phyloP scores from a whole-genome alignment of 257 asterid species.

The Paulownia fortunei region DNA sequence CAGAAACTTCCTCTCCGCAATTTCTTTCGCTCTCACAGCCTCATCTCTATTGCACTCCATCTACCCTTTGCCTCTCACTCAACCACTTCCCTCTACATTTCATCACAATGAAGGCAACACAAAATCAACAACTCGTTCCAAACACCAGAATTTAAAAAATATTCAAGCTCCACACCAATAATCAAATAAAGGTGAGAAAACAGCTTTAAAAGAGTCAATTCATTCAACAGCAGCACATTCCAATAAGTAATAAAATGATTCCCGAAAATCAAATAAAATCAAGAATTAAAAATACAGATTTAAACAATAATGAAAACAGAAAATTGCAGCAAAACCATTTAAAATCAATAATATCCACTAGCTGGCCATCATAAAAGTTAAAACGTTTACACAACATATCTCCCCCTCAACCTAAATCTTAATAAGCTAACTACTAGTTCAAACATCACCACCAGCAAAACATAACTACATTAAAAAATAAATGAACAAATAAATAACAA shows the following conservation, averaged over 20 bases:
- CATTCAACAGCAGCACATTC: conserved; percentile 17
- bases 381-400: background rate
- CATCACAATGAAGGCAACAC: conserved; percentile 5
- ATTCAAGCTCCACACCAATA: background rate
- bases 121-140: conserved; percentile 13
- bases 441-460: conserved; percentile 23
- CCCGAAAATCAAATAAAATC: background rate
- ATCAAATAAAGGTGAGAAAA: conserved; percentile 8
- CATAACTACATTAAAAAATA: conserved; percentile 11
- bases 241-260: background rate
- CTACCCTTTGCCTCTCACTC: conserved; percentile 39
- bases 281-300: background rate
- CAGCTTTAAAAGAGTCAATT: conserved; percentile 15
- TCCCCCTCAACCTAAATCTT: conserved; percentile 10
- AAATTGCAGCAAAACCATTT: conserved; percentile 19
- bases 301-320: background rate
- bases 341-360: background rate
- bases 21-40: conserved; percentile 77
- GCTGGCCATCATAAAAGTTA: background rate
- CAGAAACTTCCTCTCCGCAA: conserved; percentile 60
- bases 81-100: conserved; percentile 38
- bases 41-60: conserved; percentile 91
- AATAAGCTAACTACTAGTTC: conserved; percentile 15
- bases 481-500: background rate
- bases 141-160: background rate